phyloP scores from a whole-genome alignment of 2,329 filamentous ascomycete genomes.

The Trichoderma sp. region DNA sequence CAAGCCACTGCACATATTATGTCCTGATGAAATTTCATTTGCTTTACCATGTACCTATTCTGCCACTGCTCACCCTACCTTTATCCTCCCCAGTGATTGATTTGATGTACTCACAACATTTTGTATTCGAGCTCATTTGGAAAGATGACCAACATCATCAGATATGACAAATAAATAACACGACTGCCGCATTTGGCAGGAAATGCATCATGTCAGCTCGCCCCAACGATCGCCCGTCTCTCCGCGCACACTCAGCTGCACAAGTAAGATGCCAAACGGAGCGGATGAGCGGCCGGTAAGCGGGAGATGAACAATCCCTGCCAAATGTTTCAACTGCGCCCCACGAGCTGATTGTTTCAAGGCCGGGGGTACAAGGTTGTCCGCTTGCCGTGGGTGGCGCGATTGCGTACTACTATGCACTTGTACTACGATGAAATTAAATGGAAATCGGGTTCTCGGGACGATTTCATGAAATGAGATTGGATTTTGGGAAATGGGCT shows the following conservation, averaged over 20 bases:
- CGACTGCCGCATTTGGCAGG: slow-evolving; percentile 2
- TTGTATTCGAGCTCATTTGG: not conserved
- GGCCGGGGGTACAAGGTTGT: not conserved
- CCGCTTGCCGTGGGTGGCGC: not conserved
- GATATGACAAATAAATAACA: not conserved
- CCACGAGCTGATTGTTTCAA: slow-evolving; percentile 16
- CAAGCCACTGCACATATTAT: slow-evolving; percentile 20
- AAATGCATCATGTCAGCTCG: slow-evolving; percentile 15
- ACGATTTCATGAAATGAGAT: not conserved
- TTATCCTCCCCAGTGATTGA: not conserved
- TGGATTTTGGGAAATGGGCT: not conserved
- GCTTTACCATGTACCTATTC: not conserved
- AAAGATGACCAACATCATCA: not conserved
- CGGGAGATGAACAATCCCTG: slow-evolving; percentile 16
- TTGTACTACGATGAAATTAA: not conserved
- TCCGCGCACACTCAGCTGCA: not conserved
- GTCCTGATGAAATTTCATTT: not conserved
- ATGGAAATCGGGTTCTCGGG: not conserved
- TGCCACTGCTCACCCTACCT: no score
- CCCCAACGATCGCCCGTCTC: slow-evolving; percentile 11
- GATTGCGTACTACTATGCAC: not conserved
- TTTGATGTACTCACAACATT: not conserved
- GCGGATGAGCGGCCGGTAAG: not conserved
- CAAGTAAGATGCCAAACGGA: slow-evolving; percentile 2
- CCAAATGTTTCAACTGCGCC: slow-evolving; percentile 12